Evolutionary conservation across 139 green algal genomes (phyloP).

Genomic region (Zygnema circumcarinatum): DNA sequence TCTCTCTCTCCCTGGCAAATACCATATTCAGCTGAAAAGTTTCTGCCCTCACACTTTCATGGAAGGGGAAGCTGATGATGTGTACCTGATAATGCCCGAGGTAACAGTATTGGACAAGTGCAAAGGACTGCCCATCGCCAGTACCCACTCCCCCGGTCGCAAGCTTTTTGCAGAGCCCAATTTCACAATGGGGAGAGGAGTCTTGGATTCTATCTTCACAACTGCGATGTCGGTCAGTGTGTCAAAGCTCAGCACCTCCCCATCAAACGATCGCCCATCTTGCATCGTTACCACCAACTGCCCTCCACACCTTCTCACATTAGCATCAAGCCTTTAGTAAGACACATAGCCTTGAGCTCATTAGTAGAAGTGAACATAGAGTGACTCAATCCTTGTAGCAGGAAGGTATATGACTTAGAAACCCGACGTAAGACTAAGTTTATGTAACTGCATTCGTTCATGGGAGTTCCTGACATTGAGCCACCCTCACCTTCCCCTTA

Average conservation of each 20-base stretch:
- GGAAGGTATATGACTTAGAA: too few species aligned
- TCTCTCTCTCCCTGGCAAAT: too few species aligned
- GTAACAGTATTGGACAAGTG: conserved; percentile 66
- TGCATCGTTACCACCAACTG: conserved; percentile 73
- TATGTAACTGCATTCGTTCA: too few species aligned
- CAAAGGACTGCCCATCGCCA: conserved; percentile 61
- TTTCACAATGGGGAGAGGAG: conserved; percentile 52
- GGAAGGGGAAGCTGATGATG: too few species aligned
- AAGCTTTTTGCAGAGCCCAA: conserved; percentile 53
- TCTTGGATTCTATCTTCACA: conserved; percentile 56
- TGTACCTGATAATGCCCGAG: conserved; percentile 61
- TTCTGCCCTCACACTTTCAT: too few species aligned
- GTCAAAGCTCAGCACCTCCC: conserved; percentile 64
- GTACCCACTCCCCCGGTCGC: conserved; percentile 64
- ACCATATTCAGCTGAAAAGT: too few species aligned
- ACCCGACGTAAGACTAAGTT: too few species aligned
- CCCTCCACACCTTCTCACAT: background rate
- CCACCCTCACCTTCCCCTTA: background rate
- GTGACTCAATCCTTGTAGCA: too few species aligned
- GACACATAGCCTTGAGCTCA: background rate
- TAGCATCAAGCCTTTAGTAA: background rate
- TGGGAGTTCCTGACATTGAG: too few species aligned
- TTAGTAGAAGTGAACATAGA: background rate
- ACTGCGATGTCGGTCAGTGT: conserved; percentile 60
- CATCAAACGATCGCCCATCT: conserved; percentile 81